A percentile compares a stretch with the other conserved stretches of the same genome.
These are phyloP conservation scores for Geotrichum reessii DNA, from an alignment of 1,139 yeast genomes.

Conservation along the genomic window DNA sequence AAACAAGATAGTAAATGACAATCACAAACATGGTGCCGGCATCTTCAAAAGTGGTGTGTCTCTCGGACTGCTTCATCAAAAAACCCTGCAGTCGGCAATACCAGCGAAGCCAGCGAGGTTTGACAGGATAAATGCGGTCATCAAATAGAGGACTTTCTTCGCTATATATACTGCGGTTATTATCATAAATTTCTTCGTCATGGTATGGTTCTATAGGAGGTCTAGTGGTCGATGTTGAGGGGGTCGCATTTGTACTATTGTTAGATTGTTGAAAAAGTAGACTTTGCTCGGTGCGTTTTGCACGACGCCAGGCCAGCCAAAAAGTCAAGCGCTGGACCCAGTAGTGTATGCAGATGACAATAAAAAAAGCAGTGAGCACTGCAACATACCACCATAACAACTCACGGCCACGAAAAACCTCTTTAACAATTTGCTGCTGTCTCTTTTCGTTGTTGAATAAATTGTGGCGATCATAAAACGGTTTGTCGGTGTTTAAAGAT, in stretches of 20 bases:
- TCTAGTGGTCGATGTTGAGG: neutral
- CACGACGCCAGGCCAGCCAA: neutral
- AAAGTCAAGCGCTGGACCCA: neutral
- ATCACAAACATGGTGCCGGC: conserved; percentile 11
- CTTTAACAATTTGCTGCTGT: neutral
- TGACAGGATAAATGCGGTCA: neutral
- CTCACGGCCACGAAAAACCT: conserved; percentile 7
- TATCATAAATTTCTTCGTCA: neutral
- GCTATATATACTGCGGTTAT: neutral
- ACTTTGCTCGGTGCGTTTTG: neutral
- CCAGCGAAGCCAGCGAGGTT: neutral
- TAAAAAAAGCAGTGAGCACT: neutral
- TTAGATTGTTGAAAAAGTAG: neutral
- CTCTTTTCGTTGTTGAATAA: neutral
- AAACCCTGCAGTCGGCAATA: conserved; percentile 2
- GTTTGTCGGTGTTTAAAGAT: conserved; percentile 3
- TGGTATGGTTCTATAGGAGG: neutral
- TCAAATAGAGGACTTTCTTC: neutral
- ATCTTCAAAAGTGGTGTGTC: conserved; percentile 6
- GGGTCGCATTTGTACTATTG: neutral
- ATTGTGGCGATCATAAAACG: neutral
- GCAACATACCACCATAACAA: neutral
- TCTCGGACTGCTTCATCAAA: conserved; percentile 14
- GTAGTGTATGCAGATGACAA: neutral
- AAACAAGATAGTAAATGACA: conserved; percentile 9